Conservation (phyloP, 495 filamentous ascomycete species). For the Bathelium albidoporum region DNA sequence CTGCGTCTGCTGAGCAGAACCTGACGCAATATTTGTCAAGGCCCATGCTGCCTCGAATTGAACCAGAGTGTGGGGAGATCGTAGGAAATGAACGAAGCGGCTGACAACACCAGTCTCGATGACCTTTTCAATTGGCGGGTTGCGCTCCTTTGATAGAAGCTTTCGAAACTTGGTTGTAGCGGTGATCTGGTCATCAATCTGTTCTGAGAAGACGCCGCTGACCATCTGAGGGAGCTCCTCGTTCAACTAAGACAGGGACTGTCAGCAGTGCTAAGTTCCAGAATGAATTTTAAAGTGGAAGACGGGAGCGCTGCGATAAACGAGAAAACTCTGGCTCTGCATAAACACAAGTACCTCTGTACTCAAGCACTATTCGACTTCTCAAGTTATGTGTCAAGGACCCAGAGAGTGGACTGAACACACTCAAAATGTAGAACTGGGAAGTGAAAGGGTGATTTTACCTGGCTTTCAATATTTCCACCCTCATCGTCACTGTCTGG, state of each 20-base stretch:
- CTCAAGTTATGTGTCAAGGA: too few species aligned
- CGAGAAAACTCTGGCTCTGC: too few species aligned
- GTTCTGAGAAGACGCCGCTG: constrained; percentile 91
- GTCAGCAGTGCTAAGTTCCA: not conserved
- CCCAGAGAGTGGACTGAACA: too few species aligned
- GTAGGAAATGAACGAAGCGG: constrained; percentile 96
- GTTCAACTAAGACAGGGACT: constrained; percentile 48
- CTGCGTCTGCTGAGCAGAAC: constrained; percentile 93
- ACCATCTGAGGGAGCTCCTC: constrained; percentile 99
- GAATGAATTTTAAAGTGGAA: not conserved
- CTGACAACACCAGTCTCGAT: constrained; percentile 97
- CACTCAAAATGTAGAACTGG: not conserved
- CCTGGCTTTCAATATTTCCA: constrained; percentile 88
- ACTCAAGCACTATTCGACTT: not conserved
- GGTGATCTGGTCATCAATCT: constrained; percentile 95
- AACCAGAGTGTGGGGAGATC: constrained; percentile 94
- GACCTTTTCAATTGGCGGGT: constrained; percentile 97
- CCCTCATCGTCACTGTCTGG: constrained; percentile 97
- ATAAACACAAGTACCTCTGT: not conserved
- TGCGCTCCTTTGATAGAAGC: constrained; percentile 94
- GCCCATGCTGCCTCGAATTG: constrained; percentile 99
- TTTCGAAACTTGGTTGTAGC: constrained; percentile 99
- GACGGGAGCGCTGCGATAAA: not conserved
- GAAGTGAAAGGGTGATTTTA: constrained; percentile 40
- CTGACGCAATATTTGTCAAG: constrained; percentile 97